A percentile compares a stretch with the other conserved stretches of the same genome.
These are phyloP conservation scores for Elsinoe perseae DNA, from an alignment of 2,329 filamentous ascomycete genomes.

Conservation along the genomic window DNA sequence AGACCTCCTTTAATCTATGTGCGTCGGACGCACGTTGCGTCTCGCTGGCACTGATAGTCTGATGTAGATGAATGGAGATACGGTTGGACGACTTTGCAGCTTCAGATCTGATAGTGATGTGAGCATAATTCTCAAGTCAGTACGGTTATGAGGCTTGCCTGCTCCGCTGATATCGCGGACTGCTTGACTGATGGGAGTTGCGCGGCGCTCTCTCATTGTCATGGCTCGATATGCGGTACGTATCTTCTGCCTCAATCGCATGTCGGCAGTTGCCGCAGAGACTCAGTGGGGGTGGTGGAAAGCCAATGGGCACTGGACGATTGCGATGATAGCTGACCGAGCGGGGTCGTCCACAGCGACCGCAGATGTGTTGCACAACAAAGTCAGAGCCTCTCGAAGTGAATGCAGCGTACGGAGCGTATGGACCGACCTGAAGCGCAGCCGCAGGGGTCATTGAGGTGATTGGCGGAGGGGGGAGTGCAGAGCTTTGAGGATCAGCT, in stretches of 20 bases:
- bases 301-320: conserved; percentile 28
- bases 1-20: not conserved
- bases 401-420: conserved; percentile 4
- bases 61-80: conserved; percentile 15
- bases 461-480: conserved; percentile 2
- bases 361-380: conserved; percentile 27
- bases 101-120: not conserved
- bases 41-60: not conserved
- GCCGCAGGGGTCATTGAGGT: not conserved
- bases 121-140: not conserved
- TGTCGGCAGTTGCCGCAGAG: conserved; percentile 30
- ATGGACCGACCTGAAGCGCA: not conserved
- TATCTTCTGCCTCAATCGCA: not conserved
- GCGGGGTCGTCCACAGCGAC: conserved; percentile 28
- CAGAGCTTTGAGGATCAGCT: not conserved
- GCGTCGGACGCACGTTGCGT: not conserved
- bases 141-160: not conserved
- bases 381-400: conserved; percentile 13
- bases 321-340: conserved; percentile 29
- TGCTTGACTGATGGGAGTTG: not conserved
- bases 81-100: conserved; percentile 2
- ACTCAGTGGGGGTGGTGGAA: conserved; percentile 27
- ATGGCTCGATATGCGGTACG: not conserved
- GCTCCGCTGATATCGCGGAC: conserved; percentile 2
- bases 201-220: not conserved